Base-by-base conservation (phyloP, 805 yeast genomes). In the Yamadazyma ubonensis region DNA sequence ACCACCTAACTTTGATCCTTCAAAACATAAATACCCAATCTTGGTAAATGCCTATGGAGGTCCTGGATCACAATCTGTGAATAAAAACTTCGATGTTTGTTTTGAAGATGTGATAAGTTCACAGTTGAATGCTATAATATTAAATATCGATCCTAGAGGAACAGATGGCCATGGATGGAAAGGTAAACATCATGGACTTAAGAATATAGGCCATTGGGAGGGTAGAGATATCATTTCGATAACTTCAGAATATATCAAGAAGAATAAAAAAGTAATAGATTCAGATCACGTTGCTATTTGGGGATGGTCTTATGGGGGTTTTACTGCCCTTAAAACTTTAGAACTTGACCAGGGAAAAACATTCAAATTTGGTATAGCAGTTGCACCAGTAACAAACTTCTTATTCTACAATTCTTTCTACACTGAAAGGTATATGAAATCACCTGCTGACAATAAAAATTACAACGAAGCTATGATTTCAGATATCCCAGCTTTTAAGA, bases 291-390 rank as follows among this genome's bases (percentile, higher is more conserved):
- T 83, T 3, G 86, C 88, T 0, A 72, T 85, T 27, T 86, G 93
- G 90, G 95, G 95, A 11, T 86, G 93, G 90, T 82, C 90, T 0
- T 86, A 84, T 58, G 95, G 95, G 40, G 95, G 91, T 0, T 86
- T 81, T 54, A 70, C 82, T 6, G 81, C 91, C 0, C 61, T 86
- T 38, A 86, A 86, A 56, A 83, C 90, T 0, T 55, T 85, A 23
- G 95, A 86, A 57, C 70, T 65, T 34, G 95, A 86, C 54, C 81
- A 86, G 5, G 59, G 74, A 6, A 48, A 51, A 14, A 70, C 73
- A 0, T 85, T 86, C 66, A 79, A 80, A 44, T 86, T 74, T 53
- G 93, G 91, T 6, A 78, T 83, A 71, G 79, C 90, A 0, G 89
- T 86, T 29, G 95, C 95, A 0, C 95, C 95, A 0, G 95, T 86